Evolutionary conservation across 2,329 filamentous ascomycete species (phyloP).

Genomic region (Leptosphaerulina australis): DNA sequence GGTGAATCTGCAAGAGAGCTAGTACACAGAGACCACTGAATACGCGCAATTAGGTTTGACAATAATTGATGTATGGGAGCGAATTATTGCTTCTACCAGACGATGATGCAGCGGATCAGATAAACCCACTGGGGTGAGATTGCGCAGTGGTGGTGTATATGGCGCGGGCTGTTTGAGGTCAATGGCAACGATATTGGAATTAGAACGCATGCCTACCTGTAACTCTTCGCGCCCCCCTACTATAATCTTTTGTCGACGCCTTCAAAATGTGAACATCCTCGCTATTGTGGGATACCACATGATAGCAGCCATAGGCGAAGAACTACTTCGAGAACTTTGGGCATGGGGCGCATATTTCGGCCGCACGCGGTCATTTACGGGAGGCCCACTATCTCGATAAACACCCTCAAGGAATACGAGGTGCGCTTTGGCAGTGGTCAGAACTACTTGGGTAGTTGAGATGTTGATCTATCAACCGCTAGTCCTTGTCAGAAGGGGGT

Average conservation of each 20-base stretch:
- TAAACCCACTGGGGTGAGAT: constrained; percentile 1
- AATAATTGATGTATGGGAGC: constrained; percentile 3
- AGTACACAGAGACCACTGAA: constrained; percentile 2
- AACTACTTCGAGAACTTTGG: neutral
- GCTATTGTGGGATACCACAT: constrained; percentile 1
- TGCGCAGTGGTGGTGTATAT: neutral
- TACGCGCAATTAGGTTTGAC: neutral
- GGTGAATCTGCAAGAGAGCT: neutral
- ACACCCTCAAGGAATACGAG: constrained; percentile 7
- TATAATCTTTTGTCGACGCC: neutral
- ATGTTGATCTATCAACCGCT: constrained; percentile 9
- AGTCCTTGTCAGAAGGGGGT: constrained; percentile 5
- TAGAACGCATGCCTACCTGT: neutral
- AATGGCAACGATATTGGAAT: neutral
- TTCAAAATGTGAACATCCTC: neutral
- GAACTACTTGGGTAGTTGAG: constrained; percentile 1
- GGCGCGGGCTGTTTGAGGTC: neutral
- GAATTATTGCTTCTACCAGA: neutral
- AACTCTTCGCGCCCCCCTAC: neutral
- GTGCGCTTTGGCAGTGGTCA: constrained; percentile 8
- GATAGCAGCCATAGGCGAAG: constrained; percentile 7
- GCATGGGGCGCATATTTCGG: constrained; percentile 2
- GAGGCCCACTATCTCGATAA: constrained; percentile 15
- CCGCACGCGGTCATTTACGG: constrained; percentile 11
- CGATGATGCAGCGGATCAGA: neutral